phyloP scores from a whole-genome alignment of 2,329 filamentous ascomycete species.

The Fusarium succisae region DNA sequence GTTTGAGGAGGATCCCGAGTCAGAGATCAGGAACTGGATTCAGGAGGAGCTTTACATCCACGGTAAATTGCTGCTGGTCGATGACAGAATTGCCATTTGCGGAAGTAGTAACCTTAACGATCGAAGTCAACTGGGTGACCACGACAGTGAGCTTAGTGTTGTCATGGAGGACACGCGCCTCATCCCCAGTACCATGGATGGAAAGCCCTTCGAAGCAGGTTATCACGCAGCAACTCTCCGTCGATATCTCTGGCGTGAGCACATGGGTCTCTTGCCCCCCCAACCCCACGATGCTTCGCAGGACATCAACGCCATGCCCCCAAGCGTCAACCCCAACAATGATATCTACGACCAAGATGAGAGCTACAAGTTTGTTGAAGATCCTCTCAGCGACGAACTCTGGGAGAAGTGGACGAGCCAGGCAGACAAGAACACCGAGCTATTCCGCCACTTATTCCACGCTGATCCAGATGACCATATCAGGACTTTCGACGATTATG shows the following conservation, averaged over 20 bases:
- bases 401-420: slow-evolving; percentile 74
- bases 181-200: slow-evolving; percentile 80
- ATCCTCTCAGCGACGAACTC: slow-evolving; percentile 74
- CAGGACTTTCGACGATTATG: slow-evolving; percentile 90
- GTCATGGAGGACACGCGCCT: slow-evolving; percentile 85
- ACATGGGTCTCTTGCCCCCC: slow-evolving; percentile 81
- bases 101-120: slow-evolving; percentile 94
- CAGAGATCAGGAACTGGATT: slow-evolving; percentile 87
- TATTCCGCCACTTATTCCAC: slow-evolving; percentile 85
- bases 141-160: slow-evolving; percentile 91
- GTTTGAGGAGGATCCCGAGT: slow-evolving; percentile 75
- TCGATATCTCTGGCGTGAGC: slow-evolving; percentile 88
- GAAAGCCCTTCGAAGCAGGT: slow-evolving; percentile 79
- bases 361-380: slow-evolving; percentile 71
- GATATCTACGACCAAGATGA: slow-evolving; percentile 69
- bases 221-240: slow-evolving; percentile 84
- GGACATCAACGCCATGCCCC: slow-evolving; percentile 79
- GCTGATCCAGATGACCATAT: slow-evolving; percentile 88
- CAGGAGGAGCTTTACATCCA: slow-evolving; percentile 98
- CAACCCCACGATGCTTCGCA: slow-evolving; percentile 74
- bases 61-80: slow-evolving; percentile 87
- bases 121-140: slow-evolving; percentile 84
- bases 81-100: slow-evolving; percentile 86
- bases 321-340: slow-evolving; percentile 72
- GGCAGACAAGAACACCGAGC: slow-evolving; percentile 75